Conservation (phyloP, 164 flowering plant genomes). For the Paratinospora sagittata region DNA sequence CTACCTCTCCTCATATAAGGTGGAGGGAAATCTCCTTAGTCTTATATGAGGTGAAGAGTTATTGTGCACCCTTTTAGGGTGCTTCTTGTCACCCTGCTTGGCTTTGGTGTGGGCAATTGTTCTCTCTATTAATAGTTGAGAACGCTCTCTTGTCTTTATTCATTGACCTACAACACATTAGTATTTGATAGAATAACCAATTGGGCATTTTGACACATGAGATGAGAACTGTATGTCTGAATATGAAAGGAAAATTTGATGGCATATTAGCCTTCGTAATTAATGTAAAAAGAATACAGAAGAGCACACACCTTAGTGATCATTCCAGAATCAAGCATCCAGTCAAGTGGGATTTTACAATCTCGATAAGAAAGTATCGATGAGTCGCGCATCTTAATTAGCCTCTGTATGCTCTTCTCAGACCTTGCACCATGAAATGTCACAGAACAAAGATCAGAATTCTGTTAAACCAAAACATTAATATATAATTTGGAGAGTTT, state of each 20-base stretch:
- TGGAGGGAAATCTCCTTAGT: too few species aligned
- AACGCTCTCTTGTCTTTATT: too few species aligned
- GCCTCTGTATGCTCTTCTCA: constrained; percentile 51
- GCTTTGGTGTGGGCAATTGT: too few species aligned
- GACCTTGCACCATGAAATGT: constrained; percentile 31
- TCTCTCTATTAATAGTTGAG: too few species aligned
- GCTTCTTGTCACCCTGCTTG: too few species aligned
- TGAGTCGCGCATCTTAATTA: constrained; percentile 39
- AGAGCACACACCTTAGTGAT: constrained; percentile 39
- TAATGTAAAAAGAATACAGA: background rate
- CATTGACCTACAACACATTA: too few species aligned
- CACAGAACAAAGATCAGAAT: constrained; percentile 4
- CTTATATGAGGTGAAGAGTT: too few species aligned
- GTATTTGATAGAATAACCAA: constrained; percentile 10
- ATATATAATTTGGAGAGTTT: background rate
- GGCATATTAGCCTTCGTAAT: too few species aligned
- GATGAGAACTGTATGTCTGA: too few species aligned
- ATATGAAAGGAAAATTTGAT: background rate
- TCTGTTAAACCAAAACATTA: too few species aligned
- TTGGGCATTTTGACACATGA: background rate
- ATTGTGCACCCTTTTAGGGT: too few species aligned
- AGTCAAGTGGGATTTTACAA: constrained; percentile 49
- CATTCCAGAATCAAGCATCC: constrained; percentile 78
- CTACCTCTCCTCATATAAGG: too few species aligned
- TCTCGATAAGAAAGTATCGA: constrained; percentile 37